Evolutionary conservation across 1,139 yeast genomes (phyloP).

Genomic region (Pichia terricola): DNA sequence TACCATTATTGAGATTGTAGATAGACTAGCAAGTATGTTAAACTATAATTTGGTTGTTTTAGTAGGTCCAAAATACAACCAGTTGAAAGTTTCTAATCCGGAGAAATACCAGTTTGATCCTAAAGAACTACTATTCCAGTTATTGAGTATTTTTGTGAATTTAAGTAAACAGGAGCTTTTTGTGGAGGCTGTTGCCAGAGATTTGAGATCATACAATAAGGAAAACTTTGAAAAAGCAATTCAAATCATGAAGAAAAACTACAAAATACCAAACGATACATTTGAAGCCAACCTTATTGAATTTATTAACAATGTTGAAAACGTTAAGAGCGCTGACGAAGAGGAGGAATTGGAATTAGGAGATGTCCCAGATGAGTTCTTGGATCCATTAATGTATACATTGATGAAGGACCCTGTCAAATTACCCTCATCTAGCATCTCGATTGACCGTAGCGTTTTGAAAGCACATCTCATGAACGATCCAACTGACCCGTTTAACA

Average conservation of each 20-base stretch:
- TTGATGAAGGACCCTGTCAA: slow-evolving; percentile 94
- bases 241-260: slow-evolving; percentile 48
- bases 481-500: slow-evolving; percentile 93
- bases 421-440: slow-evolving; percentile 74
- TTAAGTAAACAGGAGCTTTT: slow-evolving; percentile 57
- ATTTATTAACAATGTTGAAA: slow-evolving; percentile 59
- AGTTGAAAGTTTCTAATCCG: slow-evolving; percentile 76
- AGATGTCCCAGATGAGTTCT: slow-evolving; percentile 90
- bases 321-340: slow-evolving; percentile 52
- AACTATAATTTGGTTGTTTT: slow-evolving; percentile 82
- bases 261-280: slow-evolving; percentile 38
- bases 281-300: slow-evolving; percentile 41
- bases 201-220: slow-evolving; percentile 74
- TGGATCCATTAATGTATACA: slow-evolving; percentile 94
- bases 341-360: slow-evolving; percentile 84
- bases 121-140: slow-evolving; percentile 52
- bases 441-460: slow-evolving; percentile 83
- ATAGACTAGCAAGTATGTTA: slow-evolving; percentile 89
- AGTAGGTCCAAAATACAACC: slow-evolving; percentile 92
- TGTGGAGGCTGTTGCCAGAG: slow-evolving; percentile 74
- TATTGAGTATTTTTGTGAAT: slow-evolving; percentile 70
- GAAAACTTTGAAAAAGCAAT: slow-evolving; percentile 63
- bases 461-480: slow-evolving; percentile 91
- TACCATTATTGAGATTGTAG: slow-evolving; percentile 82
- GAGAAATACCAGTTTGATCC: slow-evolving; percentile 82